These are phyloP conservation scores for Platismatia glauca DNA, from an alignment of 495 filamentous ascomycete species.

Conservation along the genomic window DNA sequence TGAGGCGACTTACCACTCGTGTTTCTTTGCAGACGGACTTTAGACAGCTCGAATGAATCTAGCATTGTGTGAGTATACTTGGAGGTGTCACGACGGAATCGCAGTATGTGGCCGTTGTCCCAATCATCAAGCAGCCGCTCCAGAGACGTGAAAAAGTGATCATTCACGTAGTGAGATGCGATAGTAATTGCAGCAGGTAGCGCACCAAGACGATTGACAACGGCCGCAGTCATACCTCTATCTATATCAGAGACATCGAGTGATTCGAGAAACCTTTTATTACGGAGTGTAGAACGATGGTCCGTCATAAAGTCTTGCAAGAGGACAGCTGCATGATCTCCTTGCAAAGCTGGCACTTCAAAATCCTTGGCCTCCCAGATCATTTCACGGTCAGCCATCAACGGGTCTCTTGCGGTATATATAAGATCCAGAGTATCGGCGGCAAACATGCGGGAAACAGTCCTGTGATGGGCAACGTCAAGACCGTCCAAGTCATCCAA, in stretches of 20 bases:
- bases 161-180: background rate
- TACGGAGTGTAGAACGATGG: no score
- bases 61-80: background rate
- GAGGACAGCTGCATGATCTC: background rate
- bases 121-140: background rate
- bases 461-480: background rate
- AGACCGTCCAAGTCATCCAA: slow-evolving; percentile 6
- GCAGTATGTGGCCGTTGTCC: background rate
- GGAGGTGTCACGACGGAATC: background rate
- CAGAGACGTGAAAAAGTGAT: no score
- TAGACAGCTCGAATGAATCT: background rate
- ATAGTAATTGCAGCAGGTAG: no score
- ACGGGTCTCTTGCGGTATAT: slow-evolving; percentile 5
- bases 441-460: background rate
- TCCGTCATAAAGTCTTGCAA: no score
- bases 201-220: no score
- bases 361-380: slow-evolving; percentile 5
- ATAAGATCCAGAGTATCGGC: slow-evolving; percentile 4
- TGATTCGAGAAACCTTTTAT: no score
- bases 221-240: no score
- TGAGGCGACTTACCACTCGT: background rate
- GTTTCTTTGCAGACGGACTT: background rate
- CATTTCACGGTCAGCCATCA: background rate
- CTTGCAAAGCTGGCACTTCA: background rate
- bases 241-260: no score